Percentiles rank a stretch among this genome's conserved stretches.
phyloP scores from a whole-genome alignment of 2,329 filamentous ascomycete genomes.

The Botrytis aclada region DNA sequence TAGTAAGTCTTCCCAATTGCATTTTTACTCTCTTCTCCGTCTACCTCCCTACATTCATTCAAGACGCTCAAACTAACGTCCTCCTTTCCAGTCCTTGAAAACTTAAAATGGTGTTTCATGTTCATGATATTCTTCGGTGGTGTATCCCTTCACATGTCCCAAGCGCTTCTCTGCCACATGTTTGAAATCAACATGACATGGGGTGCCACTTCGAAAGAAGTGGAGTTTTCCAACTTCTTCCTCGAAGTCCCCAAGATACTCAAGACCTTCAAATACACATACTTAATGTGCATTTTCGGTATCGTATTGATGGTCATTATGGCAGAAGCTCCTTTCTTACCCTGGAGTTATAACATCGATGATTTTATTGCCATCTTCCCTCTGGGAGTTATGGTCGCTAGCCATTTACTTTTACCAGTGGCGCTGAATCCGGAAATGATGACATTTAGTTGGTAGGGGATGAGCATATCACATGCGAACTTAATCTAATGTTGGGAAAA shows the following conservation, averaged over 20 bases:
- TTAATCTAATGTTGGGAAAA: background rate
- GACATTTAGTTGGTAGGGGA: constrained; percentile 17
- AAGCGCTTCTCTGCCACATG: constrained; percentile 76
- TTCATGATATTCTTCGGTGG: constrained; percentile 70
- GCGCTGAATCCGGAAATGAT: constrained; percentile 19
- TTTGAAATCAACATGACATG: constrained; percentile 81
- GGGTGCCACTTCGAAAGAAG: constrained; percentile 79
- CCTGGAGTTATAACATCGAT: constrained; percentile 17
- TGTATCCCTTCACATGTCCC: constrained; percentile 72
- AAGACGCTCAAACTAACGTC: background rate
- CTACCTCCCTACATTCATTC: background rate
- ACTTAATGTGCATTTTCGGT: constrained; percentile 5
- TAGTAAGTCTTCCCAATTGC: constrained; percentile 2
- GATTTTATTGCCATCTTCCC: constrained; percentile 17
- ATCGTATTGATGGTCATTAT: constrained; percentile 15
- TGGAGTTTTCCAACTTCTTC: constrained; percentile 44
- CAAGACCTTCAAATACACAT: constrained; percentile 20
- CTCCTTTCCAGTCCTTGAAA: constrained; percentile 12
- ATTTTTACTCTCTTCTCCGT: background rate
- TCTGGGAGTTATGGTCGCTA: constrained; percentile 2
- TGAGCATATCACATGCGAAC: background rate
- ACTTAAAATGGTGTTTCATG: constrained; percentile 19
- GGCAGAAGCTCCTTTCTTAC: constrained; percentile 8
- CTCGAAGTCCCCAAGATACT: constrained; percentile 14
- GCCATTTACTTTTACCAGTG: constrained; percentile 18